Percentiles rank a stretch among this genome's conserved stretches.
Evolutionary conservation across 179 eudicot species (phyloP).

Genomic region (Silene noctiflora): DNA sequence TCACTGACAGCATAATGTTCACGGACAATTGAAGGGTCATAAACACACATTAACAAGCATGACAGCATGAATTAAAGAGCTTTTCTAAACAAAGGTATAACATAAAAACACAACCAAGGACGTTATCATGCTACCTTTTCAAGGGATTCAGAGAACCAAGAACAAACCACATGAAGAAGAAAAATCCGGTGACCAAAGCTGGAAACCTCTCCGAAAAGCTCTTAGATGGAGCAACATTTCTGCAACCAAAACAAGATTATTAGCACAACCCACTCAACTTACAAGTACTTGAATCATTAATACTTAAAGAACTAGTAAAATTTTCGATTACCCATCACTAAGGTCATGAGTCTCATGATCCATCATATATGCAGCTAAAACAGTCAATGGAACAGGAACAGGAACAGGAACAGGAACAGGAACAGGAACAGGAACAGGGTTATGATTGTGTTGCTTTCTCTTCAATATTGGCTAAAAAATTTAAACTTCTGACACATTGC

Average conservation of each 20-base stretch:
- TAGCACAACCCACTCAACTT: neutral
- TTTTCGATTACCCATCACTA: conserved; percentile 13
- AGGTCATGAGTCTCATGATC: conserved; percentile 23
- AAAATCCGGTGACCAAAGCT: conserved; percentile 63
- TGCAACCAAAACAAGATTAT: conserved; percentile 2
- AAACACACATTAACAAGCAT: neutral
- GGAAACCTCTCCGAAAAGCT: conserved; percentile 50
- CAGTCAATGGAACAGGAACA: conserved; percentile 18
- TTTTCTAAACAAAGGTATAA: too few species aligned
- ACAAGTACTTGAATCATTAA: neutral
- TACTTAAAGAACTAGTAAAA: neutral
- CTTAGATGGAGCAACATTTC: conserved; percentile 17
- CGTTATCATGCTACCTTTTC: too few species aligned
- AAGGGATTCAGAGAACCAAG: too few species aligned
- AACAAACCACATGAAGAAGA: conserved; percentile 83
- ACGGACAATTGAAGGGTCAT: neutral
- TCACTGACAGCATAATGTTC: neutral
- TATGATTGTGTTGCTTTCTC: too few species aligned
- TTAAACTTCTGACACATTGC: too few species aligned
- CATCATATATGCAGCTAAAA: conserved; percentile 25
- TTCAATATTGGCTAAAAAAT: too few species aligned
- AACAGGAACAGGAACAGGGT: too few species aligned
- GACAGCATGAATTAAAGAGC: neutral
- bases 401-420: neutral
- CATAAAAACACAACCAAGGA: too few species aligned